phyloP scores from a whole-genome alignment of 1,139 yeast species.

The Lodderomyces jiufengensis region DNA sequence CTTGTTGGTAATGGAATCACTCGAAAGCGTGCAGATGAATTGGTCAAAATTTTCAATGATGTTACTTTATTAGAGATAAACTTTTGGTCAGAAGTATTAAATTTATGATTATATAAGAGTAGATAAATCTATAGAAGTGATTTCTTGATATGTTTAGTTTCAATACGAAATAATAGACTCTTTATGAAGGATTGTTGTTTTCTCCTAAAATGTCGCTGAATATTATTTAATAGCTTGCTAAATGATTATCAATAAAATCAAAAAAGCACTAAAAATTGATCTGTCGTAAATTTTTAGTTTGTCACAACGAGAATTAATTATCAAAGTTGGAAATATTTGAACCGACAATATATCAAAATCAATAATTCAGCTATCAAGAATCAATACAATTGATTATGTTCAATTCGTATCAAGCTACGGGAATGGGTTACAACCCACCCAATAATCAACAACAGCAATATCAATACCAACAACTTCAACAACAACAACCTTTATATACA shows the following conservation, averaged over 20 bases:
- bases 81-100: constrained; percentile 57
- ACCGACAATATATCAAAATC: neutral
- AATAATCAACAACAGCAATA: constrained; percentile 17
- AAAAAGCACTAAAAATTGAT: too few relatives aligned
- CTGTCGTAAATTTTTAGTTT: too few relatives aligned
- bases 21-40: constrained; percentile 41
- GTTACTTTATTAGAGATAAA: constrained; percentile 58
- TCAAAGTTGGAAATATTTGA: neutral
- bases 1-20: constrained; percentile 30
- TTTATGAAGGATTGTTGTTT: too few relatives aligned
- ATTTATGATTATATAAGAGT: constrained; percentile 6
- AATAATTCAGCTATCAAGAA: neutral
- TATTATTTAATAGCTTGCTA: too few relatives aligned
- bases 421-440: constrained; percentile 24
- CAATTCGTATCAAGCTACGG: constrained; percentile 36
- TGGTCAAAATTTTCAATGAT: constrained; percentile 55
- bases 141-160: too few relatives aligned
- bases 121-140: too few relatives aligned
- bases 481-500: constrained; percentile 18
- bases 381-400: constrained; percentile 25
- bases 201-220: too few relatives aligned
- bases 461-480: constrained; percentile 11
- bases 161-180: too few relatives aligned
- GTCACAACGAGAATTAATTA: too few relatives aligned
- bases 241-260: too few relatives aligned